Evolutionary conservation across 2,329 filamentous ascomycete species (phyloP).

Genomic region (Scortechinia acanthostroma): DNA sequence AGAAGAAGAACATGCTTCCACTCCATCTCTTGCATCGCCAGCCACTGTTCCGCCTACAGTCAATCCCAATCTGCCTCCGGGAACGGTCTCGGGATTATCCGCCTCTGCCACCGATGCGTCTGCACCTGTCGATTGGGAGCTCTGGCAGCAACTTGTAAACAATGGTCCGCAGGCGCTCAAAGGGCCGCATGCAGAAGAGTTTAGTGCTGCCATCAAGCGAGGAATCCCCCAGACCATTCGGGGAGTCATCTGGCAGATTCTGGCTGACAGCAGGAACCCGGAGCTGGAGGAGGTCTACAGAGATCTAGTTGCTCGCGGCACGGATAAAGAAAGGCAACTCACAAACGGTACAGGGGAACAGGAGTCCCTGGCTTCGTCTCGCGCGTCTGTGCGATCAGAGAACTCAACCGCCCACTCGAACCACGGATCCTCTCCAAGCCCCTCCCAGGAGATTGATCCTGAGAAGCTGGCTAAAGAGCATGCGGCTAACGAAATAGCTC

Average conservation of each 20-base stretch:
- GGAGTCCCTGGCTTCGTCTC: slow-evolving; percentile 49
- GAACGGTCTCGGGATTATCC: slow-evolving; percentile 59
- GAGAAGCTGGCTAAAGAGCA: slow-evolving; percentile 43
- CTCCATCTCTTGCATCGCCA: too few relatives aligned
- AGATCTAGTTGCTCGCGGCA: slow-evolving; percentile 57
- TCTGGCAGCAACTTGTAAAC: slow-evolving; percentile 70
- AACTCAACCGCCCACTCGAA: slow-evolving; percentile 32
- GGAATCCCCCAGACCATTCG: slow-evolving; percentile 69
- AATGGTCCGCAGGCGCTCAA: slow-evolving; percentile 62
- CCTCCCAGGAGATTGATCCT: slow-evolving; percentile 30
- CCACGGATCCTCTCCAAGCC: slow-evolving; percentile 36
- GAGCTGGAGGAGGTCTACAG: slow-evolving; percentile 61
- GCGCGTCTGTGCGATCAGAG: slow-evolving; percentile 58
- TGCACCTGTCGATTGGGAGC: slow-evolving; percentile 66
- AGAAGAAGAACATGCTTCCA: slow-evolving; percentile 7
- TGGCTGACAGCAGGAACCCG: slow-evolving; percentile 67
- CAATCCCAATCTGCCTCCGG: slow-evolving; percentile 55
- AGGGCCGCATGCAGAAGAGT: slow-evolving; percentile 58
- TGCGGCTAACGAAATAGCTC: slow-evolving; percentile 39
- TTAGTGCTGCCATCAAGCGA: slow-evolving; percentile 61
- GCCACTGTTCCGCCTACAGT: slow-evolving; percentile 35
- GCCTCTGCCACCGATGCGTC: slow-evolving; percentile 40
- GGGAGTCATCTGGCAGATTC: slow-evolving; percentile 71
- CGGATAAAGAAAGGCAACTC: slow-evolving; percentile 46
- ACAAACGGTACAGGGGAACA: slow-evolving; percentile 33